Percentiles rank a stretch among this genome's conserved stretches.
Conservation (phyloP, 2,329 filamentous ascomycete genomes). For the Cercospora sp. region DNA sequence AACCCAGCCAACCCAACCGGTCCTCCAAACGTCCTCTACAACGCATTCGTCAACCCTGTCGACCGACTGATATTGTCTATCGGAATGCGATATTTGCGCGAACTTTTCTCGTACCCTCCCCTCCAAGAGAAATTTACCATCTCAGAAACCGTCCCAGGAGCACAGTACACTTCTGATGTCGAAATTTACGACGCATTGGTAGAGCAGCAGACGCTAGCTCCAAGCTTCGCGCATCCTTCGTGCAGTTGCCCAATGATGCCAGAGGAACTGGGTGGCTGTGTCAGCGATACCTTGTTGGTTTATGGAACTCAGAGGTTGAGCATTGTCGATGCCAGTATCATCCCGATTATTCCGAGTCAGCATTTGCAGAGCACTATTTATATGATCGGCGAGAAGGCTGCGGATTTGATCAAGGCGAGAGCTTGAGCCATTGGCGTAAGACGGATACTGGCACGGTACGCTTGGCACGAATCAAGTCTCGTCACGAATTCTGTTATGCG, state of each 20-base stretch:
- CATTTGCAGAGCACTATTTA: constrained; percentile 37
- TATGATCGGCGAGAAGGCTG: constrained; percentile 35
- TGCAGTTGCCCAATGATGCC: constrained; percentile 43
- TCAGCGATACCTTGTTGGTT: constrained; percentile 34
- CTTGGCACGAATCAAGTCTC: background rate
- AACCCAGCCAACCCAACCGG: constrained; percentile 19
- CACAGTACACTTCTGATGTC: constrained; percentile 14
- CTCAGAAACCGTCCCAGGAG: constrained; percentile 5
- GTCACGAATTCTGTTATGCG: background rate
- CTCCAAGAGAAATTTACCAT: constrained; percentile 13
- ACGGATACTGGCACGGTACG: background rate
- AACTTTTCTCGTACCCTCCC: constrained; percentile 13
- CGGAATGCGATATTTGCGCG: constrained; percentile 1
- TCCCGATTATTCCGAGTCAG: constrained; percentile 34
- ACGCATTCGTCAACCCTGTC: constrained; percentile 29
- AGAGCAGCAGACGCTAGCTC: constrained; percentile 8
- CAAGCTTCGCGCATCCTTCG: constrained; percentile 28
- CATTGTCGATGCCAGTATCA: constrained; percentile 35
- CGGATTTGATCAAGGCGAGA: constrained; percentile 30
- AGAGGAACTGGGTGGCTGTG: constrained; percentile 24
- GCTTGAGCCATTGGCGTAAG: background rate
- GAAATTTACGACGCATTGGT: constrained; percentile 22
- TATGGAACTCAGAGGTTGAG: constrained; percentile 31
- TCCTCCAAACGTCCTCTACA: constrained; percentile 33
- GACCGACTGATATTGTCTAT: constrained; percentile 16